phyloP scores from a whole-genome alignment of 108 stramenopile species.

The Epipyxis sp. region DNA sequence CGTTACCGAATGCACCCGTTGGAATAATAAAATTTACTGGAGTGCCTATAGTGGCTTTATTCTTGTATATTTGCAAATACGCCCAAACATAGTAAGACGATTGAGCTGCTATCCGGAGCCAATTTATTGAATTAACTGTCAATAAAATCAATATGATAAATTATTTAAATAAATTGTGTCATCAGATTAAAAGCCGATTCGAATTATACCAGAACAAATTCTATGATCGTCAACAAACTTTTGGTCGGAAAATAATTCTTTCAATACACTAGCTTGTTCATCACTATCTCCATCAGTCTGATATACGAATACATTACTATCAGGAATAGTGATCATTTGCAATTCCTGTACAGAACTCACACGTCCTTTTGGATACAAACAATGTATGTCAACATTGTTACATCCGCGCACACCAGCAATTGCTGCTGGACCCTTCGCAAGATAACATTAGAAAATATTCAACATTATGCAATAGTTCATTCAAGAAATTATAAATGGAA shows the following conservation, averaged over 20 bases:
- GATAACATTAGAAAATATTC: conserved; percentile 13
- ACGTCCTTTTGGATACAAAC: conserved; percentile 15
- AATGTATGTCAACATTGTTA: neutral
- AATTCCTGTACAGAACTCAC: conserved; percentile 26
- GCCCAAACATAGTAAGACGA: conserved; percentile 25
- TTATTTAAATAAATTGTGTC: too few relatives aligned
- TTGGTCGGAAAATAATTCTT: conserved; percentile 17
- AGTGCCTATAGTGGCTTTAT: neutral
- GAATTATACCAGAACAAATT: neutral
- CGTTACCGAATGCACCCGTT: conserved; percentile 14
- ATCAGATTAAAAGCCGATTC: too few relatives aligned
- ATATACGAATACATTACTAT: conserved; percentile 11
- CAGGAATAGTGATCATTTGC: conserved; percentile 29
- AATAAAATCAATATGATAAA: too few relatives aligned
- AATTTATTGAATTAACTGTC: conserved; percentile 30
- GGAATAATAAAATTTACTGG: neutral
- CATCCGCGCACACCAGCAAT: conserved; percentile 24
- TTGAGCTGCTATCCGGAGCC: conserved; percentile 6
- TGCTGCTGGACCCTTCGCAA: conserved; percentile 21
- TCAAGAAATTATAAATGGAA: too few relatives aligned
- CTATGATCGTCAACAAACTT: neutral
- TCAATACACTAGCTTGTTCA: conserved; percentile 20
- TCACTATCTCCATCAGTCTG: conserved; percentile 22
- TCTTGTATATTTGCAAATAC: neutral
- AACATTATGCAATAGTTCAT: conserved; percentile 16